Conservation (phyloP, 768 basidiomycete genomes). For the Tulasnella sp. region DNA sequence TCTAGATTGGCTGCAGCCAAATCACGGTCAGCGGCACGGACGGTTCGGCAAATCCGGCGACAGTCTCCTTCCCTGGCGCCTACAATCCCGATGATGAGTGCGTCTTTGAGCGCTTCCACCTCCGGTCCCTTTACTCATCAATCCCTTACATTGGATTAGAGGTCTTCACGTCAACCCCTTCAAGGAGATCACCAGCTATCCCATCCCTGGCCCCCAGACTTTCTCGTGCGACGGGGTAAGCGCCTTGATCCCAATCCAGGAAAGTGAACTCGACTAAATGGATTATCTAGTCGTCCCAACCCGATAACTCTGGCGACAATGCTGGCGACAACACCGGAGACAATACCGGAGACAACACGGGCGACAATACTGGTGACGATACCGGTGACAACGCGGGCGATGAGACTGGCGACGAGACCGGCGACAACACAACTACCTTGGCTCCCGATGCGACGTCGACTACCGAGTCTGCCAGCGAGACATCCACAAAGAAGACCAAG, state of each 20-base stretch:
- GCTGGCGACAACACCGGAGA: not conserved
- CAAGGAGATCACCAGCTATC: constrained; percentile 1
- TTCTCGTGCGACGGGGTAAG: constrained; percentile 13
- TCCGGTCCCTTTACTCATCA: not conserved
- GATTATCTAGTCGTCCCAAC: not conserved
- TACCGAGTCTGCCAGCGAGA: not conserved
- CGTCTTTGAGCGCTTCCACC: not conserved
- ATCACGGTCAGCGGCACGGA: constrained; percentile 38
- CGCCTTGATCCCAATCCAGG: constrained; percentile 15
- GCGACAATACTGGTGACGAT: not conserved
- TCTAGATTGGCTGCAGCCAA: constrained; percentile 34
- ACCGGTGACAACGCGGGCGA: not conserved
- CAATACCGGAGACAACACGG: not conserved
- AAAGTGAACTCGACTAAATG: not conserved
- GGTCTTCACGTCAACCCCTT: not conserved
- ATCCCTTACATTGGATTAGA: not conserved
- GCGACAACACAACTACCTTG: not conserved
- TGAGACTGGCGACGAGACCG: no score
- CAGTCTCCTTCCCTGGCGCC: constrained; percentile 30
- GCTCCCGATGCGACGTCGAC: not conserved
- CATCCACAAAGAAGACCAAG: not conserved
- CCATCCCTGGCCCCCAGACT: constrained; percentile 2
- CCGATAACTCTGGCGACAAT: not conserved
- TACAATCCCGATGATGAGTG: not conserved
- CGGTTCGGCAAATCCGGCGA: constrained; percentile 32